Evolutionary conservation across 2,329 filamentous ascomycete genomes (phyloP).

Genomic region (Alternaria burnsii): DNA sequence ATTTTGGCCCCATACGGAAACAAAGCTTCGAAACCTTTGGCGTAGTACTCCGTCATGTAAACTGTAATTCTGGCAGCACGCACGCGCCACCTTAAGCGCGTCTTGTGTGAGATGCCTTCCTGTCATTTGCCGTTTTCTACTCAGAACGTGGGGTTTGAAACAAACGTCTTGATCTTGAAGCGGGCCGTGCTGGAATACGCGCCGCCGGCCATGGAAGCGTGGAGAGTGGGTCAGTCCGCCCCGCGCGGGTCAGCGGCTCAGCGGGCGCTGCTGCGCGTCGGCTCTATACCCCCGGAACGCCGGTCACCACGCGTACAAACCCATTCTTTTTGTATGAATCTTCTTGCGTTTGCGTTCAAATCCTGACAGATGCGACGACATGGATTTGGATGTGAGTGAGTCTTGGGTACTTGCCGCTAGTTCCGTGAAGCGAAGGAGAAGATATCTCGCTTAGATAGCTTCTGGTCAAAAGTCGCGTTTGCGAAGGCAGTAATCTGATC

Average conservation of each 20-base stretch:
- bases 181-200: not conserved
- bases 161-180: not conserved
- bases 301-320: not conserved
- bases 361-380: too few species aligned
- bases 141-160: conserved; percentile 4
- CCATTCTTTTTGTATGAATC: not conserved
- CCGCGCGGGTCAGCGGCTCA: not conserved
- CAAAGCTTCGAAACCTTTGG: not conserved
- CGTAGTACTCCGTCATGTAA: not conserved
- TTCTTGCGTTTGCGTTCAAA: not conserved
- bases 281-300: not conserved
- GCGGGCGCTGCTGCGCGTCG: not conserved
- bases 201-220: not conserved
- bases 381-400: too few species aligned
- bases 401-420: too few species aligned
- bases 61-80: not conserved
- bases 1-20: not conserved
- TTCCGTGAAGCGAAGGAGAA: too few species aligned
- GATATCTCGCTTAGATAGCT: too few species aligned
- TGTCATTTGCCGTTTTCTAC: conserved; percentile 1
- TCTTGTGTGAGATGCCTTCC: not conserved
- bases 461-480: too few species aligned
- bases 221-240: not conserved
- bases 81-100: not conserved
- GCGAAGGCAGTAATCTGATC: too few species aligned